Evolutionary conservation across 2,329 filamentous ascomycete genomes (phyloP).

Genomic region (Fusarium chuoi): DNA sequence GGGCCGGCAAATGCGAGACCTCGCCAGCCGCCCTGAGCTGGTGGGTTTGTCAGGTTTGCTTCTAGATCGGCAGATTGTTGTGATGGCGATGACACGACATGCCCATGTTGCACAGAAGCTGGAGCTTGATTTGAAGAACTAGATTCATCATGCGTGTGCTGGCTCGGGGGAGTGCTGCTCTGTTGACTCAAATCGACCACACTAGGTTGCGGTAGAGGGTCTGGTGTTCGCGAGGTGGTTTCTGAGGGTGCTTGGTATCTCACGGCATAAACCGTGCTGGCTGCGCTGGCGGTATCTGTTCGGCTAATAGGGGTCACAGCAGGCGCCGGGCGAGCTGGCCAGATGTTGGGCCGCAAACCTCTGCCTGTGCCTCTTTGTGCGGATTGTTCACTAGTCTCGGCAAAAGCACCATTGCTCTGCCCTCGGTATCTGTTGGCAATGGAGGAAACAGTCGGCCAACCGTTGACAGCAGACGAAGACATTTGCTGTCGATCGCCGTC

Average conservation of each 20-base stretch:
- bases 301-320: constrained; percentile 68
- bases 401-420: constrained; percentile 27
- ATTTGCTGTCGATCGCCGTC: constrained; percentile 27
- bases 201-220: constrained; percentile 47
- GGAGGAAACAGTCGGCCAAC: constrained; percentile 45
- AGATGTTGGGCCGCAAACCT: constrained; percentile 61
- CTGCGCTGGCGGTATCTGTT: constrained; percentile 71
- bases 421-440: constrained; percentile 43
- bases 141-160: constrained; percentile 43
- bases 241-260: constrained; percentile 69
- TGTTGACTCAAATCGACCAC: constrained; percentile 50
- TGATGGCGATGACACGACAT: constrained; percentile 24
- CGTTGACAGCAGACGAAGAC: constrained; percentile 33
- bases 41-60: constrained; percentile 37
- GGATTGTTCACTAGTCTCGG: constrained; percentile 39
- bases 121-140: constrained; percentile 36
- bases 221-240: constrained; percentile 58
- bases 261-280: constrained; percentile 72
- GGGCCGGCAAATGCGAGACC: constrained; percentile 36
- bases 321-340: constrained; percentile 66
- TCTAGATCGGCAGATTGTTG: constrained; percentile 42
- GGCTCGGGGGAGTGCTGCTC: constrained; percentile 45
- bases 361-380: constrained; percentile 45
- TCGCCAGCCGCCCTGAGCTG: constrained; percentile 44
- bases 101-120: constrained; percentile 35